Percentiles rank a stretch among this genome's conserved stretches.
These are phyloP conservation scores for Mycena belliarum DNA, from an alignment of 768 basidiomycete species.

Conservation along the genomic window DNA sequence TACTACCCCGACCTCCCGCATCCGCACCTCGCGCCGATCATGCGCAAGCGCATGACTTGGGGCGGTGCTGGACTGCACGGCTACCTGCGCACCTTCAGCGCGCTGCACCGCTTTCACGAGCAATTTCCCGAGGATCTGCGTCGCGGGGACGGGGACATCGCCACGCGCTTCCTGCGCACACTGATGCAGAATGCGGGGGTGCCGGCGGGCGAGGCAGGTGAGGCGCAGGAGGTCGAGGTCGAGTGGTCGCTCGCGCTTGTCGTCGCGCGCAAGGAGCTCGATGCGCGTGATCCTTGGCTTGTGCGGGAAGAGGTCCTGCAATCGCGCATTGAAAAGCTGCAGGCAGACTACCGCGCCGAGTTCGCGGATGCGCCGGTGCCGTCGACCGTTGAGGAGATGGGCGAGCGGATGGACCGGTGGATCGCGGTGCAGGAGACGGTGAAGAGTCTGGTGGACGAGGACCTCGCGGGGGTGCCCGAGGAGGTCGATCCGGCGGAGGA, in stretches of 20 bases:
- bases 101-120: conserved; percentile 69
- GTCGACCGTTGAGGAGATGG: neutral
- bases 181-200: conserved; percentile 43
- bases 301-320: neutral
- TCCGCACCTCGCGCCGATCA: conserved; percentile 44
- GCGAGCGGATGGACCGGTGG: conserved; percentile 8
- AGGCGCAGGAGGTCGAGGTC: conserved; percentile 41
- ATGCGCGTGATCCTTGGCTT: conserved; percentile 15
- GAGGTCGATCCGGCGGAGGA: neutral
- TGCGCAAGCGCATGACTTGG: conserved; percentile 66
- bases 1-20: conserved; percentile 41
- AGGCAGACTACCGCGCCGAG: neutral
- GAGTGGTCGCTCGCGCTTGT: conserved; percentile 42
- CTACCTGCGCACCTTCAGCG: conserved; percentile 73
- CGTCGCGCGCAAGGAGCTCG: conserved; percentile 19
- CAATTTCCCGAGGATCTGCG: conserved; percentile 55
- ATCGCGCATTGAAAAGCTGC: neutral
- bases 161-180: conserved; percentile 61
- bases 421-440: conserved; percentile 11
- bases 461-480: neutral
- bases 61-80: conserved; percentile 51
- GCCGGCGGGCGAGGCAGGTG: conserved; percentile 32
- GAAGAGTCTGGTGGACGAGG: neutral
- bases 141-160: conserved; percentile 59
- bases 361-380: neutral